These are phyloP conservation scores for Hanseniaspora hatyaiensis DNA, from an alignment of 805 yeast species.

Conservation along the genomic window DNA sequence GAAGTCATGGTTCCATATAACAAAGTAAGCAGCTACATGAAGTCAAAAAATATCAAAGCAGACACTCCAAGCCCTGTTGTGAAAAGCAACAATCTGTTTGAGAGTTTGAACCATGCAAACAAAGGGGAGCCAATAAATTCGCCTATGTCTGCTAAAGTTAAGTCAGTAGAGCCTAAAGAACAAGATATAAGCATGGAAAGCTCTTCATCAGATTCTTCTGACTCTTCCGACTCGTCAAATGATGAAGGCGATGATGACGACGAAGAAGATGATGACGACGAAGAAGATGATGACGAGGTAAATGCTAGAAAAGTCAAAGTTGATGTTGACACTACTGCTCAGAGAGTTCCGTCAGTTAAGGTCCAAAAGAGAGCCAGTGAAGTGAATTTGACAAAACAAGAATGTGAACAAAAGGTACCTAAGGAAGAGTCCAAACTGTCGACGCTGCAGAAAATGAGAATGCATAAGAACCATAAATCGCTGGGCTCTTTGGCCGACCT, in stretches of 20 bases:
- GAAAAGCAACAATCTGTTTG: constrained; percentile 12
- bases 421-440: too few species aligned
- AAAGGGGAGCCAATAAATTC: background rate
- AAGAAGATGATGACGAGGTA: constrained; percentile 26
- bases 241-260: constrained; percentile 19
- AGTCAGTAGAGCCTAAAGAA: background rate
- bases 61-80: background rate
- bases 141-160: constrained; percentile 1
- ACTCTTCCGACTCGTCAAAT: constrained; percentile 29
- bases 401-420: too few species aligned
- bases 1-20: constrained; percentile 7
- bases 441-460: constrained; percentile 12
- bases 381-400: too few species aligned
- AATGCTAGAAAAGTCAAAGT: constrained; percentile 37
- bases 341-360: constrained; percentile 19
- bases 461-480: constrained; percentile 31
- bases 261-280: constrained; percentile 23
- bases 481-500: constrained; percentile 47
- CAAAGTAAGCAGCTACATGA: constrained; percentile 16
- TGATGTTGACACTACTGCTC: constrained; percentile 30
- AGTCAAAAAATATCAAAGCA: background rate
- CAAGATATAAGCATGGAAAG: too few species aligned
- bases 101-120: background rate
- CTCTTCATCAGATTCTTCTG: constrained; percentile 34
- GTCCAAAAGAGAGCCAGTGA: background rate